Evolutionary conservation across 2,329 filamentous ascomycete species (phyloP).

Genomic region (Fusarium chaquense): DNA sequence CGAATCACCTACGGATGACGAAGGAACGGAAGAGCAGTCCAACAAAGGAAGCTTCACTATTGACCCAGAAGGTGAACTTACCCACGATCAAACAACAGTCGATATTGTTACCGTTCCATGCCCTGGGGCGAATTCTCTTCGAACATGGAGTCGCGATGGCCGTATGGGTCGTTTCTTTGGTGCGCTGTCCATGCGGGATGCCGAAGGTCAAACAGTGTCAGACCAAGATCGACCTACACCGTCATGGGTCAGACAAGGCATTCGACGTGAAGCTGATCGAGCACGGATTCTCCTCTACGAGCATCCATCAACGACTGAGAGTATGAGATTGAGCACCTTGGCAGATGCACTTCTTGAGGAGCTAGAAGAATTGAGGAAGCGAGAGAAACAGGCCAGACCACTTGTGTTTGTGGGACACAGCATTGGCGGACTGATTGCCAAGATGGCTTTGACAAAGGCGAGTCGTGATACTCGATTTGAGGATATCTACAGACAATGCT

Average conservation of each 20-base stretch:
- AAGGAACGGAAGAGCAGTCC: not conserved
- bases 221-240: constrained; percentile 48
- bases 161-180: constrained; percentile 62
- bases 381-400: constrained; percentile 59
- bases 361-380: constrained; percentile 52
- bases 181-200: constrained; percentile 55
- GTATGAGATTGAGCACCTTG: constrained; percentile 56
- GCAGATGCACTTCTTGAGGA: constrained; percentile 62
- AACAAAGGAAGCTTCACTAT: constrained; percentile 49
- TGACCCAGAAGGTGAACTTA: constrained; percentile 53
- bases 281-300: constrained; percentile 66
- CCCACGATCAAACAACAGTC: constrained; percentile 65
- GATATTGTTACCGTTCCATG: constrained; percentile 68
- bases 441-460: constrained; percentile 66
- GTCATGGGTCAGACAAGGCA: constrained; percentile 66
- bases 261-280: constrained; percentile 60
- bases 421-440: constrained; percentile 70
- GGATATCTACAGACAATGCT: constrained; percentile 66
- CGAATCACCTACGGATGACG: constrained; percentile 5
- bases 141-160: constrained; percentile 65
- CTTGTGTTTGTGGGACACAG: constrained; percentile 72
- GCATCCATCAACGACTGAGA: constrained; percentile 59
- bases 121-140: constrained; percentile 64
- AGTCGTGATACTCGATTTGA: constrained; percentile 54
- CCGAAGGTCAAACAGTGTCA: constrained; percentile 42